Evolutionary conservation across 257 asterid species (phyloP).

Genomic region (Ilex asprella): DNA sequence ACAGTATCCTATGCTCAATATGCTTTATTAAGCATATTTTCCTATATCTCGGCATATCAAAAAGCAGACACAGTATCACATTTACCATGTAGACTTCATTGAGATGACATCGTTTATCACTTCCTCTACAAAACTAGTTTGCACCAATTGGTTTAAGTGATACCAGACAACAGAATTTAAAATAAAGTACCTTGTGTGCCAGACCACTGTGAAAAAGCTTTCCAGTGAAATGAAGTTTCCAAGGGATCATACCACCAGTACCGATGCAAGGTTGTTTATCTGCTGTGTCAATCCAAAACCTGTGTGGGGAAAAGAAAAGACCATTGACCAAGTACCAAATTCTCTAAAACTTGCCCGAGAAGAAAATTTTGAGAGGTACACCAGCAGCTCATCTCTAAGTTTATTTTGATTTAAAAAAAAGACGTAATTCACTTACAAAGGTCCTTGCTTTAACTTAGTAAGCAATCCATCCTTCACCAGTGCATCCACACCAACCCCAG

Average conservation of each 20-base stretch:
- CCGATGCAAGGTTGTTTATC: conserved; percentile 99
- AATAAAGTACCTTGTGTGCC: conserved; percentile 61
- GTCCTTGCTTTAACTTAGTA: conserved; percentile 74
- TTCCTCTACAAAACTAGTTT: background rate
- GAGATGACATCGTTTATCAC: background rate
- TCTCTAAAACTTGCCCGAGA: background rate
- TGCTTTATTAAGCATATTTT: no score
- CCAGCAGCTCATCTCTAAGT: background rate
- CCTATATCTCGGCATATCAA: no score
- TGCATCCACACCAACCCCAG: conserved; percentile 95
- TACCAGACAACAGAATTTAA: background rate
- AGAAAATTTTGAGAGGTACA: no score
- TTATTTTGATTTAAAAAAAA: background rate
- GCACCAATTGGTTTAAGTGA: conserved; percentile 1
- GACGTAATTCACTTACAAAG: conserved; percentile 47
- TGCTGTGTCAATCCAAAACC: conserved; percentile 99
- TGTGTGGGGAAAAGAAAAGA: conserved; percentile 21
- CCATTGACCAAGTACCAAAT: conserved; percentile 4
- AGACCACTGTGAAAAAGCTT: conserved; percentile 98
- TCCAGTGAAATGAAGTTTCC: conserved; percentile 80
- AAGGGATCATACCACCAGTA: conserved; percentile 95
- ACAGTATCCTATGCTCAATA: no score
- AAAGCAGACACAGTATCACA: no score
- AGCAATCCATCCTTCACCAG: conserved; percentile 84
- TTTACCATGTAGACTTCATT: no score